phyloP scores from a whole-genome alignment of 1,284 basidiomycete genomes.

The Trametes polyzona region DNA sequence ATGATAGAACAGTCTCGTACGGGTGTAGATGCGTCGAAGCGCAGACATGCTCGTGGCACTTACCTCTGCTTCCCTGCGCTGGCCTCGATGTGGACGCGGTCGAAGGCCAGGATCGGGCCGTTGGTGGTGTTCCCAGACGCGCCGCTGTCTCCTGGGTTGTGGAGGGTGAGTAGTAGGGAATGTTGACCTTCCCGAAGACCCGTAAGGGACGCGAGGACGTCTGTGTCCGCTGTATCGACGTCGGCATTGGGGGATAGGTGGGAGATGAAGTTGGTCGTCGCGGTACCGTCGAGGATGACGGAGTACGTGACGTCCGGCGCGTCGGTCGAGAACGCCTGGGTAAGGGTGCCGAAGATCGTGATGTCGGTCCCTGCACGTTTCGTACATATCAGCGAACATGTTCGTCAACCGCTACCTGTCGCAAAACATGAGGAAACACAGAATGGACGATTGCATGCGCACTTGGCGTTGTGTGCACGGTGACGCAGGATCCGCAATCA shows the following conservation, averaged over 20 bases:
- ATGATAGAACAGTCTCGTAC: not conserved
- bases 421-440: not conserved
- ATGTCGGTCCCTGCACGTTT: slow-evolving; percentile 35
- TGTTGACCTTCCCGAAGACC: slow-evolving; percentile 35
- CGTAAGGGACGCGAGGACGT: slow-evolving; percentile 35
- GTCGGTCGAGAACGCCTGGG: slow-evolving; percentile 9
- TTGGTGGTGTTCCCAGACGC: slow-evolving; percentile 6
- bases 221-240: slow-evolving; percentile 26
- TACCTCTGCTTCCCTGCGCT: slow-evolving; percentile 19
- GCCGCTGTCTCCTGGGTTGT: slow-evolving; percentile 24
- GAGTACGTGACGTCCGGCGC: slow-evolving; percentile 30
- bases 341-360: slow-evolving; percentile 33
- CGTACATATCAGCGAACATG: not conserved
- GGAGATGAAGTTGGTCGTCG: slow-evolving; percentile 35
- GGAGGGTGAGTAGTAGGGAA: slow-evolving; percentile 34
- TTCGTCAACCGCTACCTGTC: not conserved
- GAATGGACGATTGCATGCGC: not conserved
- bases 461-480: not conserved
- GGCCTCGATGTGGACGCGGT: slow-evolving; percentile 29
- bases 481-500: slow-evolving; percentile 22
- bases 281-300: slow-evolving; percentile 32
- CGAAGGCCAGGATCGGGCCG: slow-evolving; percentile 28
- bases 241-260: slow-evolving; percentile 21
- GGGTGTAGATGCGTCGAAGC: not conserved
- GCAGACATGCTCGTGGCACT: not conserved